Conservation (phyloP, 2,329 filamentous ascomycete genomes). For the Iodosphaeria phyllophila region DNA sequence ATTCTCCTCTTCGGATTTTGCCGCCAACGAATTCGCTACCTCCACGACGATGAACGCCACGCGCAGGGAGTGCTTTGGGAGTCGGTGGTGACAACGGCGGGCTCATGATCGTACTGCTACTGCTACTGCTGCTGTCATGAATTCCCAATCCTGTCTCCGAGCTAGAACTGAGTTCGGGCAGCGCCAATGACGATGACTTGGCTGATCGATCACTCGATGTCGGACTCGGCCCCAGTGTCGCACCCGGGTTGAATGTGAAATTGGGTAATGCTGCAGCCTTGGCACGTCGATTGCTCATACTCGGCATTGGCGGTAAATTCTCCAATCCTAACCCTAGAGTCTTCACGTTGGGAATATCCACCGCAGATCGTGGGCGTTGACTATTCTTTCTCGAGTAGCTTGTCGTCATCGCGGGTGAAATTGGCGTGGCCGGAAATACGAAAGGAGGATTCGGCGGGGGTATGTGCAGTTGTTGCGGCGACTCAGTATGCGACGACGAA, state of each 20-base stretch:
- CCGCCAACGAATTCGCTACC: slow-evolving; percentile 79
- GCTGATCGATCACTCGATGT: slow-evolving; percentile 2
- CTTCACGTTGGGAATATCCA: slow-evolving; percentile 18
- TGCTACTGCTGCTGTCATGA: no score
- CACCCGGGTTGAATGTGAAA: slow-evolving; percentile 37
- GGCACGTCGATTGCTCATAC: slow-evolving; percentile 9
- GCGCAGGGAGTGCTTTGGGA: slow-evolving; percentile 27
- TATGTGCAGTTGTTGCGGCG: slow-evolving; percentile 16
- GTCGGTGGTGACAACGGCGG: slow-evolving; percentile 37
- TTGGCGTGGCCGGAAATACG: slow-evolving; percentile 35
- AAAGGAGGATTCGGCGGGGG: slow-evolving; percentile 45
- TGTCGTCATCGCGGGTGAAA: slow-evolving; percentile 26
- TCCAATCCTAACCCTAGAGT: slow-evolving; percentile 10
- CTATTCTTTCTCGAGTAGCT: slow-evolving; percentile 27
- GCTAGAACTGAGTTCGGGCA: slow-evolving; percentile 8
- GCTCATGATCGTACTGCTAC: slow-evolving; percentile 29
- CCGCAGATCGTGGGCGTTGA: slow-evolving; percentile 32
- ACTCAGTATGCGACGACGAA: slow-evolving; percentile 11
- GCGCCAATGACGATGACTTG: slow-evolving; percentile 13
- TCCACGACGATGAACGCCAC: slow-evolving; percentile 62
- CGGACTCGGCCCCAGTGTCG: slow-evolving; percentile 4
- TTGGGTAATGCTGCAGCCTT: slow-evolving; percentile 27
- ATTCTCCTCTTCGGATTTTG: slow-evolving; percentile 37
- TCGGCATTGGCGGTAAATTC: no score
- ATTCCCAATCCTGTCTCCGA: slow-evolving; percentile 9